Percentiles rank a stretch among this genome's conserved stretches.
Evolutionary conservation across 768 basidiomycete genomes (phyloP).

Genomic region (Butyriboletus loyo): DNA sequence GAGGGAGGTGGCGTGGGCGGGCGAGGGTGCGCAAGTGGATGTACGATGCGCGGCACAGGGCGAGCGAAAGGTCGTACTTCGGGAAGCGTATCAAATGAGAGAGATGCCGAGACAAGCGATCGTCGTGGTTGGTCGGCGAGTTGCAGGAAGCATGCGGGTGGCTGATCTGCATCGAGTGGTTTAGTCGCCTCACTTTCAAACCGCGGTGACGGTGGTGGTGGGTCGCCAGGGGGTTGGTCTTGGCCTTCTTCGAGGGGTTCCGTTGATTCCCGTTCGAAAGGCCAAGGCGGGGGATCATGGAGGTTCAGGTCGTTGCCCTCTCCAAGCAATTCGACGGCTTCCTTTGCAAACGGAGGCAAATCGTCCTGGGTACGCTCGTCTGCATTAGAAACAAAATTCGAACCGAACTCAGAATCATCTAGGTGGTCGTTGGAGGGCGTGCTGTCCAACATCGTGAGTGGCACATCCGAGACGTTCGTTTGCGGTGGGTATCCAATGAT

Average conservation of each 20-base stretch:
- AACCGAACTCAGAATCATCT: not conserved
- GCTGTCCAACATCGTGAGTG: not conserved
- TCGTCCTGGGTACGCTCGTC: not conserved
- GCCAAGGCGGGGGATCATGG: too few species aligned
- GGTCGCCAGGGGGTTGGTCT: not conserved
- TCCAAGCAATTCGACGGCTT: not conserved
- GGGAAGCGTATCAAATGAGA: not conserved
- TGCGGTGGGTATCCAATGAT: not conserved
- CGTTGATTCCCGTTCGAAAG: not conserved
- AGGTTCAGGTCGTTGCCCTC: not conserved
- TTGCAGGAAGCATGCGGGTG: not conserved
- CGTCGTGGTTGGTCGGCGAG: not conserved
- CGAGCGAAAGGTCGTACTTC: not conserved
- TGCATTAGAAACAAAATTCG: not conserved
- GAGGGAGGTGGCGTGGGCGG: slow-evolving; percentile 7
- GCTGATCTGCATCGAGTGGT: not conserved
- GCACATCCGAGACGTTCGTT: not conserved
- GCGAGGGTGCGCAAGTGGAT: not conserved
- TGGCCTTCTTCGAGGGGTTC: not conserved
- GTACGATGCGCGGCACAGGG: not conserved
- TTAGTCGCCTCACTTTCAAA: not conserved
- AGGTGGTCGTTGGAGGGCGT: not conserved
- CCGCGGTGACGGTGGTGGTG: not conserved
- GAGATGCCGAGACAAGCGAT: not conserved
- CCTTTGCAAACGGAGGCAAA: not conserved